phyloP scores from a whole-genome alignment of 73 alveolate genomes.

The Tetrahymena borealis region DNA sequence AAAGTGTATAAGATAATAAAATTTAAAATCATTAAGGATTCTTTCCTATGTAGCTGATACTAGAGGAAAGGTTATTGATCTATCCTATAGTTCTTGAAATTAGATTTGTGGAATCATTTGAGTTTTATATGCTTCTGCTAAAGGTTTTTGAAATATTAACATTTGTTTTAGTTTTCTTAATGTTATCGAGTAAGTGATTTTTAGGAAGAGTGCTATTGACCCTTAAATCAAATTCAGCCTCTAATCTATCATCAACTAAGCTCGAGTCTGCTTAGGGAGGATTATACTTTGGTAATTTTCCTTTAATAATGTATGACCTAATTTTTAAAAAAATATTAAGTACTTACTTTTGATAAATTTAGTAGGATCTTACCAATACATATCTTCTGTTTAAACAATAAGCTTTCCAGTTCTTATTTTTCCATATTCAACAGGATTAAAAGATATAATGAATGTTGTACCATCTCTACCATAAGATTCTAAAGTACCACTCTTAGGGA shows the following conservation, averaged over 20 bases:
- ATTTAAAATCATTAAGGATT: neutral
- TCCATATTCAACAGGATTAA: constrained; percentile 97
- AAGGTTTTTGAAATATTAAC: neutral
- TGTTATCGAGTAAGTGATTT: neutral
- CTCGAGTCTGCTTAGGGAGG: constrained; percentile 19
- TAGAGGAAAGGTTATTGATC: neutral
- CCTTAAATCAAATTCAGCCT: neutral
- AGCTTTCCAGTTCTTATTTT: constrained; percentile 89
- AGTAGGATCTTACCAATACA: constrained; percentile 71
- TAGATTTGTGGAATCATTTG: neutral
- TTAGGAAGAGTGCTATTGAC: neutral
- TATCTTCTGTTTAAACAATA: constrained; percentile 94
- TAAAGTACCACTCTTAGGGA: constrained; percentile 87
- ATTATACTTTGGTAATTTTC: constrained; percentile 22
- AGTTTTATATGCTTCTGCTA: neutral
- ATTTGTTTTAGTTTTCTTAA: neutral
- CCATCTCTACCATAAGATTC: constrained; percentile 93
- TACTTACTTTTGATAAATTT: neutral
- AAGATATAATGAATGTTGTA: constrained; percentile 87
- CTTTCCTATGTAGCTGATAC: neutral
- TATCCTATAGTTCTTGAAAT: neutral
- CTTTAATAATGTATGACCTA: constrained; percentile 36
- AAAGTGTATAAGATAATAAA: too few relatives aligned
- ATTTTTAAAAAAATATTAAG: neutral
- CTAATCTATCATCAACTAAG: constrained; percentile 21